Evolutionary conservation across 805 yeast species (phyloP), one percentile per base, ranked within the genome.

Genomic region (Saccharomycopsis vini): DNA sequence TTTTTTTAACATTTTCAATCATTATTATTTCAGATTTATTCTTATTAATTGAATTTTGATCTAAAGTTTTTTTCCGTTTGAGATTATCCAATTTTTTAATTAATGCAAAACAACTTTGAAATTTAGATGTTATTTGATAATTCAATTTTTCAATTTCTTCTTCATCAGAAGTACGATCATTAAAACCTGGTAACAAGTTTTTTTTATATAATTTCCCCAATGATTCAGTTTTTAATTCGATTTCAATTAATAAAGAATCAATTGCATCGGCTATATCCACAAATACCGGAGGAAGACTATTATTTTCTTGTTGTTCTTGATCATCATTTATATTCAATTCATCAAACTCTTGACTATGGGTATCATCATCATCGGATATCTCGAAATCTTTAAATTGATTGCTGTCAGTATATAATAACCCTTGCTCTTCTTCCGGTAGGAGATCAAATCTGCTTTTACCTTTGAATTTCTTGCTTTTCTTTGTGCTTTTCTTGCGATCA

Each of bases 111-210:
- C 94, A 80, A 44, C 72, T 69, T 58, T 89, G 95, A 50, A 90
- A 83, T 48, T 71, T 67, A 53, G 77, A 75, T 24, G 95, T 85
- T 40, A 90, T 79, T 16, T 72, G 68, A 53, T 75, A 79, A 45
- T 90, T 86, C 52, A 88, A 62, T 42, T 74, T 74, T 56, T 92
- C 96, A 47, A 92, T 87, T 56, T 77, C 76, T 40, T 71, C 72
- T 51, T 89, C 96, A 52, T 86, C 82, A 28, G 68, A 68, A 13
- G 78, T 72, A 49, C 87, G 77, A 61, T 92, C 97, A 53, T 75
- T 80, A 58, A 87, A 85, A 18, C 92, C 92, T 2, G 97, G 95
- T 29, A 92, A 71, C 12, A 90, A 69, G 53, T 88, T 81, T 62
- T 81, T 83, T 59, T 82, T 81, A 60, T 92, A 92, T 29, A 87